These are phyloP conservation scores for Drechmeria coniospora DNA, from an alignment of 2,329 filamentous ascomycete genomes.

Conservation along the genomic window DNA sequence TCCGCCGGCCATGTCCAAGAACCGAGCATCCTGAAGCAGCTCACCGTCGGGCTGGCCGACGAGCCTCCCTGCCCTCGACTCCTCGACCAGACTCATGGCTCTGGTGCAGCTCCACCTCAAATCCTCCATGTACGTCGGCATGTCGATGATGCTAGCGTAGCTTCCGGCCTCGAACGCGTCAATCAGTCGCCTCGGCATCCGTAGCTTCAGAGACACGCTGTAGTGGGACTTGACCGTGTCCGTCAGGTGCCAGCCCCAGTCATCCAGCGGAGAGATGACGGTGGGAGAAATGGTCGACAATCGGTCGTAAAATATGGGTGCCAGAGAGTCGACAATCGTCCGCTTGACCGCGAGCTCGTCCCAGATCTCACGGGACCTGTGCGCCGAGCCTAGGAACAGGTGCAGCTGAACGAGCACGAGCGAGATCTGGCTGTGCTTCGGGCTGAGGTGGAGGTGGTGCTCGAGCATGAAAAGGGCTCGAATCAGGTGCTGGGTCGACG, in stretches of 20 bases:
- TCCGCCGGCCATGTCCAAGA: constrained; percentile 23
- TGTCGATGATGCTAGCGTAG: constrained; percentile 33
- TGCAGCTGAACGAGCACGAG: constrained; percentile 37
- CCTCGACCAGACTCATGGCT: constrained; percentile 36
- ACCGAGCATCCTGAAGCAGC: constrained; percentile 27
- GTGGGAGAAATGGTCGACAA: constrained; percentile 34
- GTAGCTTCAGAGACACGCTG: constrained; percentile 27
- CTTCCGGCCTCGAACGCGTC: constrained; percentile 34
- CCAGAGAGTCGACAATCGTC: constrained; percentile 40
- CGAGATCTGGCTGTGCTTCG: constrained; percentile 29
- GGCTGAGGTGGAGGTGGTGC: constrained; percentile 26
- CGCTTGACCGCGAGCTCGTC: constrained; percentile 37
- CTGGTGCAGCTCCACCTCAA: constrained; percentile 35
- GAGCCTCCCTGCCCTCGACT: constrained; percentile 28
- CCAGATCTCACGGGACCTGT: constrained; percentile 33
- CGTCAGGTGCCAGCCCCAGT: constrained; percentile 19
- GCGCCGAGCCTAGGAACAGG: constrained; percentile 32
- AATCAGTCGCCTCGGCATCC: constrained; percentile 24
- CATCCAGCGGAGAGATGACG: constrained; percentile 17
- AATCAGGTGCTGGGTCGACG: constrained; percentile 20
- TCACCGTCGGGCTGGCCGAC: constrained; percentile 24
- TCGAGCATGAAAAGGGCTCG: constrained; percentile 35
- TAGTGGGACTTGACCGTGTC: constrained; percentile 31
- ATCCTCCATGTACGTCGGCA: constrained; percentile 27
- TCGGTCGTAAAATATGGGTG: constrained; percentile 38